A percentile compares a stretch with the other conserved stretches of the same genome.
These are phyloP conservation scores for Apiospora kogelbergensis DNA, from an alignment of 2,329 filamentous ascomycete genomes.

Conservation along the genomic window DNA sequence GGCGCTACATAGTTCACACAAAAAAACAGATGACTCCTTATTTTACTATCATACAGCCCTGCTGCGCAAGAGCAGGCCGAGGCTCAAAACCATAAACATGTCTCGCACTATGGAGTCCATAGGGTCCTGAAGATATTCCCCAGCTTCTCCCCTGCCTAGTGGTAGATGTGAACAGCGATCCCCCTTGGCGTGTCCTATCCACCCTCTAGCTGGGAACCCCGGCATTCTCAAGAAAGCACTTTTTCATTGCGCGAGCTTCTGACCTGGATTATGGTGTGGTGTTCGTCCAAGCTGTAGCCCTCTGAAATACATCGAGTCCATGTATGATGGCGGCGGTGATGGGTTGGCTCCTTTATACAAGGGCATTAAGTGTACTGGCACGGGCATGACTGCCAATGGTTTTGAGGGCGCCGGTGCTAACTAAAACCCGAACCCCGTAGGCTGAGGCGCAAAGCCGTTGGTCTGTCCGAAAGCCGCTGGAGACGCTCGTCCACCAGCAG, in stretches of 20 bases:
- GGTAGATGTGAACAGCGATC: background rate
- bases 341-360: background rate
- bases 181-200: background rate
- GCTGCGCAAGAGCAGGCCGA: background rate
- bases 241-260: background rate
- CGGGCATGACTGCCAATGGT: constrained; percentile 8
- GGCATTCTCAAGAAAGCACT: background rate
- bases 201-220: background rate
- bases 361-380: background rate
- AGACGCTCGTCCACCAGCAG: constrained; percentile 47
- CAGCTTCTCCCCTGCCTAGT: background rate
- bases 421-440: constrained; percentile 73
- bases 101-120: background rate
- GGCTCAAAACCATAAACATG: constrained; percentile 3
- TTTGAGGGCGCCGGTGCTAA: constrained; percentile 18
- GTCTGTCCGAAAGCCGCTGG: constrained; percentile 73
- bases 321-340: background rate
- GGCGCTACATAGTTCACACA: background rate
- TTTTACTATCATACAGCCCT: constrained; percentile 8
- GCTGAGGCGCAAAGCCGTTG: constrained; percentile 87
- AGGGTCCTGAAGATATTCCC: background rate
- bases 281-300: background rate
- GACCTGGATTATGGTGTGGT: background rate
- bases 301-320: background rate
- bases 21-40: constrained; percentile 6